These are phyloP conservation scores for Endogone sp. DNA, from an alignment of 192 early-diverging fungal genomes.

Conservation along the genomic window DNA sequence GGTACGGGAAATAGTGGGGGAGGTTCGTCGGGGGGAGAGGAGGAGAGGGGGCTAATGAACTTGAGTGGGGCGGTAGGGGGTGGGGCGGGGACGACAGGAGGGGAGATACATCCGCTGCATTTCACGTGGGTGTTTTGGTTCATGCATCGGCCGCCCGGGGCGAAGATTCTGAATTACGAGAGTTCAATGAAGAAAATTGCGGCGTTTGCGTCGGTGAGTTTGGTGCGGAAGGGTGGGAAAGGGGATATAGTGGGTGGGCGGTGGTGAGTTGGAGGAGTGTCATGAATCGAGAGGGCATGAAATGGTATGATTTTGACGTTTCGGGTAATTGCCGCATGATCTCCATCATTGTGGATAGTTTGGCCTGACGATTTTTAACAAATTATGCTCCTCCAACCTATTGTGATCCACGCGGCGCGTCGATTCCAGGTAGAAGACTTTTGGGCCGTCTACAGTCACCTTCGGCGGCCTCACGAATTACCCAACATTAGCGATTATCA, in stretches of 20 bases:
- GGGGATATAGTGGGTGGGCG: not conserved
- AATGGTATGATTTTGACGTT: no score
- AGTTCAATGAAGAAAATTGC: conserved; percentile 82
- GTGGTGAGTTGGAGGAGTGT: no score
- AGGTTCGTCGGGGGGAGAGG: not conserved
- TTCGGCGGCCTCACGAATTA: conserved; percentile 81
- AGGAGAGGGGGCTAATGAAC: not conserved
- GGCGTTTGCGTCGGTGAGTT: conserved; percentile 67
- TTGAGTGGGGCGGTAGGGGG: not conserved
- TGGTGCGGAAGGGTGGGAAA: not conserved
- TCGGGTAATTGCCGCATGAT: no score
- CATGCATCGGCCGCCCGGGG: conserved; percentile 86
- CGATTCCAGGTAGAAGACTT: conserved; percentile 63
- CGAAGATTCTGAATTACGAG: conserved; percentile 87
- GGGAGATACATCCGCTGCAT: conserved; percentile 57
- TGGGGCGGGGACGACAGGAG: not conserved
- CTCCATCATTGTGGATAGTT: no score
- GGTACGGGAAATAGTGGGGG: not conserved
- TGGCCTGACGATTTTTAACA: not conserved
- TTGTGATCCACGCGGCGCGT: not conserved
- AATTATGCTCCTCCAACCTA: not conserved
- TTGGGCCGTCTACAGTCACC: conserved; percentile 74
- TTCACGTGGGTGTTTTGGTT: conserved; percentile 92
- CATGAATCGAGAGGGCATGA: no score
- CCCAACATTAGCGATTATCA: conserved; percentile 88